A percentile compares a stretch with the other conserved stretches of the same genome.
phyloP scores from a whole-genome alignment of 345 rosid species.

The Syzygium aqueum region DNA sequence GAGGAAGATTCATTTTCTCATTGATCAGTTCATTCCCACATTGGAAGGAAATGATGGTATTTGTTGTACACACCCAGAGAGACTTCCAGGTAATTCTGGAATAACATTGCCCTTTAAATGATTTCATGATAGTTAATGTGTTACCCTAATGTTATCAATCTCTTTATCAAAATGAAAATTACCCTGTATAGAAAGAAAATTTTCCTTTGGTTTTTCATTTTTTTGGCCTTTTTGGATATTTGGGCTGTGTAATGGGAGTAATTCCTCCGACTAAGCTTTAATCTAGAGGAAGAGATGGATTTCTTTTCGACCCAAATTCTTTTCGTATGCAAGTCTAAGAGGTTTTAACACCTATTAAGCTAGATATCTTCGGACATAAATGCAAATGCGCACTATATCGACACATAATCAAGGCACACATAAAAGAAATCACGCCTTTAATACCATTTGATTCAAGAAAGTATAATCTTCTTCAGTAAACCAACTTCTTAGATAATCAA shows the following conservation, averaged over 20 bases:
- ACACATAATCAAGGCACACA: background rate
- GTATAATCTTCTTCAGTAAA: background rate
- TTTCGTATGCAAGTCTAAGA: background rate
- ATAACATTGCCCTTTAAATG: background rate
- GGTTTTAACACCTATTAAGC: no score
- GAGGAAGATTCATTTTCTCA: slow-evolving; percentile 67
- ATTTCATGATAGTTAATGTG: background rate
- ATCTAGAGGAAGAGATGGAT: background rate
- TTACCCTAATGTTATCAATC: background rate
- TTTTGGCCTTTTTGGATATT: background rate
- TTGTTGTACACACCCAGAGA: slow-evolving; percentile 91
- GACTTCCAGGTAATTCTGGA: slow-evolving; percentile 58
- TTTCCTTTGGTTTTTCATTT: background rate
- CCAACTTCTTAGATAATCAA: background rate
- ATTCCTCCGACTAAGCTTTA: background rate
- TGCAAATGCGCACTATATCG: background rate
- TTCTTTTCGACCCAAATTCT: background rate
- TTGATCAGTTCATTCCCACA: slow-evolving; percentile 80
- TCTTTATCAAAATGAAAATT: background rate
- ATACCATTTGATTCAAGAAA: background rate
- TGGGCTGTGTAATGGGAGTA: background rate
- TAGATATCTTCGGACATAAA: background rate
- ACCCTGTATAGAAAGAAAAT: background rate
- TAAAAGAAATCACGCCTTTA: background rate
- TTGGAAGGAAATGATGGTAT: slow-evolving; percentile 85